A percentile compares a stretch with the other conserved stretches of the same genome.
Conservation (phyloP, 2,329 filamentous ascomycete species). For the Penicillium sp. region DNA sequence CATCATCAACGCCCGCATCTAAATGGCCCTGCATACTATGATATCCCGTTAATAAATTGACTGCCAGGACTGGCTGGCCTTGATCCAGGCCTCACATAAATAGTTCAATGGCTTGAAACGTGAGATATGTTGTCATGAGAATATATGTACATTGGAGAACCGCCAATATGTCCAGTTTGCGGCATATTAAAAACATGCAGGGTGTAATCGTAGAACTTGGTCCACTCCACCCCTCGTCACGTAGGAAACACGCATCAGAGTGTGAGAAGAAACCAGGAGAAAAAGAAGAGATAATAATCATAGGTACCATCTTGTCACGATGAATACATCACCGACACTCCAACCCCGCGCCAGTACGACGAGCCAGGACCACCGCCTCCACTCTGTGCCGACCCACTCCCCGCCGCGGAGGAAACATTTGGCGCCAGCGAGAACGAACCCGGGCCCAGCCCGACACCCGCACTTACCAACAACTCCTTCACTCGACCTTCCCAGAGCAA, state of each 20-base stretch:
- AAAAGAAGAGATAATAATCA: neutral
- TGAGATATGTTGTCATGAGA: constrained; percentile 35
- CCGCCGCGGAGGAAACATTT: constrained; percentile 31
- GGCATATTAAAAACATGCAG: constrained; percentile 16
- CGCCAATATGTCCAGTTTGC: constrained; percentile 22
- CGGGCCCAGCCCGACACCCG: constrained; percentile 82
- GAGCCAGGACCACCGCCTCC: constrained; percentile 35
- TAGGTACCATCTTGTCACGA: constrained; percentile 35
- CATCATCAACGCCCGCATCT: constrained; percentile 69
- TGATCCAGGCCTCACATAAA: constrained; percentile 17
- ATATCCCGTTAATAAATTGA: constrained; percentile 24
- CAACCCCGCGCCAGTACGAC: constrained; percentile 51
- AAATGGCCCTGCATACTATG: constrained; percentile 32
- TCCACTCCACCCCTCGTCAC: neutral
- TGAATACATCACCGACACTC: constrained; percentile 51
- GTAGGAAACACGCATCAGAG: constrained; percentile 2
- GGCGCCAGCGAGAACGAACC: constrained; percentile 43
- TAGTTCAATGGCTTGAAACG: constrained; percentile 29
- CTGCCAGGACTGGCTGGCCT: constrained; percentile 15
- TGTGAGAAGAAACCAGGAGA: neutral
- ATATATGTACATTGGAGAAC: constrained; percentile 36
- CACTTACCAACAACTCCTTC: constrained; percentile 89
- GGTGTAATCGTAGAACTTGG: neutral
- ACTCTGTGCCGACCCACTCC: constrained; percentile 35
- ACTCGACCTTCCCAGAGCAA: constrained; percentile 91